Conservation (phyloP, 352 stramenopile species). For the Globisporangium cylindrosporum region DNA sequence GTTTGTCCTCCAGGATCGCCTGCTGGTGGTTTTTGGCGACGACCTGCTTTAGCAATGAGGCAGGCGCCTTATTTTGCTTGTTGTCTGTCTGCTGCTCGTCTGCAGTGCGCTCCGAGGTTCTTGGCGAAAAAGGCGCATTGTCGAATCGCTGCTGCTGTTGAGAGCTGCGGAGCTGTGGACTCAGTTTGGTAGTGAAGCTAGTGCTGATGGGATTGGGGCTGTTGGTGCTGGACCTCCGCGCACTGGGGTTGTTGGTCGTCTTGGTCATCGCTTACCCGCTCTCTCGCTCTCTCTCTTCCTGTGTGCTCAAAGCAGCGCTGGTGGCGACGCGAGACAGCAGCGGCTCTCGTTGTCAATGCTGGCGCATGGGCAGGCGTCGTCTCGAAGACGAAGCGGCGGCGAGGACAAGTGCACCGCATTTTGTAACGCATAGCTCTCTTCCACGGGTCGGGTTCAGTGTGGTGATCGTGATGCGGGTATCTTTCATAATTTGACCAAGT, state of each 20-base stretch:
- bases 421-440: conserved; percentile 5
- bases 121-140: neutral
- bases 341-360: neutral
- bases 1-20: conserved; percentile 5
- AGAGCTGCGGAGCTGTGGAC: neutral
- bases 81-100: neutral
- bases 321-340: neutral
- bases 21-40: conserved; percentile 24
- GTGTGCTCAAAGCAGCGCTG: neutral
- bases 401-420: neutral
- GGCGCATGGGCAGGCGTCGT: neutral
- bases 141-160: neutral
- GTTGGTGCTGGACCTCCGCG: conserved; percentile 4
- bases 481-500: neutral
- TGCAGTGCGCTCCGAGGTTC: neutral
- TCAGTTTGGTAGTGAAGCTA: conserved; percentile 6
- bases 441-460: neutral
- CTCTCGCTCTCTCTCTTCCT: no score
- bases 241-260: conserved; percentile 1
- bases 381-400: conserved; percentile 7
- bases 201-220: neutral
- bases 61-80: conserved; percentile 10
- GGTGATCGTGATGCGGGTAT: neutral
- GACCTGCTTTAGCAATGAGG: conserved; percentile 40
- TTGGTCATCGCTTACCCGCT: conserved; percentile 3